Conservation (phyloP, 2,329 filamentous ascomycete species). For the Paramyrothecium sp. region DNA sequence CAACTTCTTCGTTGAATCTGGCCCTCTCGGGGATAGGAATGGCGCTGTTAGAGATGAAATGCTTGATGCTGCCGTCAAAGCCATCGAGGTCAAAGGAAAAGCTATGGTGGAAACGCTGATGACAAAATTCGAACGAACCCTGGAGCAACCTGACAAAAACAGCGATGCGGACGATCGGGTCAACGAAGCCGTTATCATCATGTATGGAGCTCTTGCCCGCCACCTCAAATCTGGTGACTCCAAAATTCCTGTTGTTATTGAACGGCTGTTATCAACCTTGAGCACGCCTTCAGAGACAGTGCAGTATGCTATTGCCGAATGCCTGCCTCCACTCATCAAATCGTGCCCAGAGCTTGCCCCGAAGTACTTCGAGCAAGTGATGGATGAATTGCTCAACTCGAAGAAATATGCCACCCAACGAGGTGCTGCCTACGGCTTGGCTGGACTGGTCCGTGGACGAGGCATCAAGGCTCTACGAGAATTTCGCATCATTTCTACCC, state of each 20-base stretch:
- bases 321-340: slow-evolving; percentile 84
- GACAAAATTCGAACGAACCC: slow-evolving; percentile 82
- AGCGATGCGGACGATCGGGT: slow-evolving; percentile 83
- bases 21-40: slow-evolving; percentile 83
- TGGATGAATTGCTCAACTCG: slow-evolving; percentile 78
- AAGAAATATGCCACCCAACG: slow-evolving; percentile 92
- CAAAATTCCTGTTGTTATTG: slow-evolving; percentile 84
- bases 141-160: slow-evolving; percentile 82
- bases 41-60: slow-evolving; percentile 79
- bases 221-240: slow-evolving; percentile 83
- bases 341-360: slow-evolving; percentile 75
- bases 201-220: slow-evolving; percentile 90
- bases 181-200: slow-evolving; percentile 95
- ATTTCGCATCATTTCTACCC: slow-evolving; percentile 78
- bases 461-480: slow-evolving; percentile 81
- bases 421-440: slow-evolving; percentile 92
- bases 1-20: slow-evolving; percentile 79
- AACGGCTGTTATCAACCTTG: slow-evolving; percentile 80
- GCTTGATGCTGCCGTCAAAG: slow-evolving; percentile 81
- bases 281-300: slow-evolving; percentile 96
- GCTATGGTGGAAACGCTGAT: slow-evolving; percentile 84
- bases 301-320: slow-evolving; percentile 94
- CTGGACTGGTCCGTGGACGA: slow-evolving; percentile 84
- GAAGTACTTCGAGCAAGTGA: slow-evolving; percentile 76
- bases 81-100: slow-evolving; percentile 81